Base-by-base conservation (phyloP, 1,284 basidiomycete species). In the Coniferiporia sulphurascens region DNA sequence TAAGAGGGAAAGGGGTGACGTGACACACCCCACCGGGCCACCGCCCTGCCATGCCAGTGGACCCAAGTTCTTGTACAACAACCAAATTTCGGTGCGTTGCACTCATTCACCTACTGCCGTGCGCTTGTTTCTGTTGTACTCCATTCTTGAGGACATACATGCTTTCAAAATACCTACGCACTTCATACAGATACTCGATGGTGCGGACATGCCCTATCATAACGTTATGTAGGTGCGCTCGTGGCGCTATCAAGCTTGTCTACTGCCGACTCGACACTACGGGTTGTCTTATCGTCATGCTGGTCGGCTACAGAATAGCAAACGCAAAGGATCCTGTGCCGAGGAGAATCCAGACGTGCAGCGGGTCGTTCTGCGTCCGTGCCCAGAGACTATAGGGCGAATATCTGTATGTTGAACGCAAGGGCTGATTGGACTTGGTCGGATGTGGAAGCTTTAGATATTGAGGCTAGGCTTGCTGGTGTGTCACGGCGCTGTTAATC, bases 271-370 rank as follows among this genome's bases (percentile, higher is more conserved):
- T 52, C 9, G 19, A 50, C 17, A 19, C 1, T 12, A 27, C 56
- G 92, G 89, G 89, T 38, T 90, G 88, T 66, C 82, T 92, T 78
- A 79, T 92, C 59, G 89, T 91, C 2, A 89, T 91, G 67, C 75
- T 91, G 13, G 73, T 87, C 44, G 88, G 91, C 68, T 87, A 87
- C 65, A 77, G 87, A 10, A 81, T 84, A 15, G 75, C 78, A 56
- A 79, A 73, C 67, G 70, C 68, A 55, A 83, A 78, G 56, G 84
- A 87, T 35, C 73, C 76, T 44, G 68, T 76, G 4, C 74, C 78
- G n/a, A n/a, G 19, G 81, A 82, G 64, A 79, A 78, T 58, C 85
- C 86, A 0, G 82, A 85, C 61, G 74, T 71, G 62, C 84, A 84
- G 45, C 85, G 87, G 45, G 84, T 87, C 12, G 84, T 90, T 8